Evolutionary conservation across 495 filamentous ascomycete genomes (phyloP).

Genomic region (Cladorrhinum samala): DNA sequence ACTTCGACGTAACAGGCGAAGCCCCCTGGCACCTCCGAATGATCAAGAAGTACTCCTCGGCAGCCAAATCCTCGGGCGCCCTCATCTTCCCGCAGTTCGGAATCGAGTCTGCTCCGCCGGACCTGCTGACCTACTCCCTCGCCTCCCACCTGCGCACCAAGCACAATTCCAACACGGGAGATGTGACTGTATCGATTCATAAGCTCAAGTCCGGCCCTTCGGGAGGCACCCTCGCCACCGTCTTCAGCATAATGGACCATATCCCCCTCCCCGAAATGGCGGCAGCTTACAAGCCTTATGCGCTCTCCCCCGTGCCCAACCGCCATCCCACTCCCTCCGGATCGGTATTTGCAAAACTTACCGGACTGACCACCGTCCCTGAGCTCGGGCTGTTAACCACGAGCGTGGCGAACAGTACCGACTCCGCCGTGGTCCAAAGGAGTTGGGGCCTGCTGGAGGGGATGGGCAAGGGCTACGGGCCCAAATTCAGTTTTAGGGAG

Average conservation of each 20-base stretch:
- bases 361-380: slow-evolving; percentile 56
- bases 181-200: slow-evolving; percentile 57
- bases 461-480: slow-evolving; percentile 53
- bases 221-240: slow-evolving; percentile 66
- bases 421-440: slow-evolving; percentile 65
- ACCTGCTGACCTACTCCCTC: slow-evolving; percentile 69
- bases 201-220: slow-evolving; percentile 60
- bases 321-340: slow-evolving; percentile 30
- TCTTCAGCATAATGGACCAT: slow-evolving; percentile 56
- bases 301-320: slow-evolving; percentile 47
- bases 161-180: slow-evolving; percentile 45
- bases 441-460: slow-evolving; percentile 62
- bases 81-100: slow-evolving; percentile 85
- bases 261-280: slow-evolving; percentile 53
- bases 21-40: slow-evolving; percentile 73
- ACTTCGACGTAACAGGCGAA: slow-evolving; percentile 87
- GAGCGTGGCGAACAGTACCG: slow-evolving; percentile 50
- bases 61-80: slow-evolving; percentile 66
- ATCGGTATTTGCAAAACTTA: slow-evolving; percentile 48
- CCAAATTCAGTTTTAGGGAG: slow-evolving; percentile 65
- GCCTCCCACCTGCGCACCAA: slow-evolving; percentile 58
- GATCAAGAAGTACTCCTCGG: slow-evolving; percentile 71
- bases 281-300: slow-evolving; percentile 54
- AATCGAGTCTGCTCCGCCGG: slow-evolving; percentile 78
- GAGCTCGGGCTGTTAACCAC: slow-evolving; percentile 64